These are phyloP conservation scores for Tulasnella sp. DNA, from an alignment of 768 basidiomycete genomes.

Conservation along the genomic window DNA sequence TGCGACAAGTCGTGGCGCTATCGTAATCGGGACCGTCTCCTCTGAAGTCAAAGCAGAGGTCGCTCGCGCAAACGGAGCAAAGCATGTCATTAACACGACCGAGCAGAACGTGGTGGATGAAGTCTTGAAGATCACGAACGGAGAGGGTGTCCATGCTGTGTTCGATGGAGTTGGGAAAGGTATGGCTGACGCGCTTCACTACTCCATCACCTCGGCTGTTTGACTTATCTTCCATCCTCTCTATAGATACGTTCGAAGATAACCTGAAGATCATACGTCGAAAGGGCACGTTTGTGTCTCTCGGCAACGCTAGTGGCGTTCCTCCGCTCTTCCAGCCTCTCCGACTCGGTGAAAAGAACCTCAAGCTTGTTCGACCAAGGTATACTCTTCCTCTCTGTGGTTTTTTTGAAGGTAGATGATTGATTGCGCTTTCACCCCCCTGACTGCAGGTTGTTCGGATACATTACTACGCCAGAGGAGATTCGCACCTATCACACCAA, in stretches of 20 bases:
- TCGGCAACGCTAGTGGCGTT: conserved; percentile 89
- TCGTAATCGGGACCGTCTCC: conserved; percentile 91
- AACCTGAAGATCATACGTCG: conserved; percentile 77
- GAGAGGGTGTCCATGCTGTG: conserved; percentile 77
- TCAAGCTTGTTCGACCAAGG: conserved; percentile 75
- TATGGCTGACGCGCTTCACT: conserved; percentile 45
- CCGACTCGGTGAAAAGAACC: conserved; percentile 74
- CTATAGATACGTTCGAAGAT: conserved; percentile 57
- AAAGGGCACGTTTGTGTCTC: conserved; percentile 85
- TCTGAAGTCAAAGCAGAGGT: conserved; percentile 76
- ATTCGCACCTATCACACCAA: conserved; percentile 58
- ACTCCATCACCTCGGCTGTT: background rate
- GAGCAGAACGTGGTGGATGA: conserved; percentile 68
- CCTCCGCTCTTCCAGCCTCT: conserved; percentile 72
- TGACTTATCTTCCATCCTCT: background rate
- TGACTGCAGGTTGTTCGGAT: conserved; percentile 60
- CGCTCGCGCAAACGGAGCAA: conserved; percentile 74
- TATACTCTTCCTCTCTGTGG: conserved; percentile 37
- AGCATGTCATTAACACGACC: conserved; percentile 81
- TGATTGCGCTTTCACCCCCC: conserved; percentile 20
- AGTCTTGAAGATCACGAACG: conserved; percentile 70
- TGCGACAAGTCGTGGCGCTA: conserved; percentile 69
- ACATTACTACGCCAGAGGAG: conserved; percentile 72
- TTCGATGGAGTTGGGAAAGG: conserved; percentile 98
- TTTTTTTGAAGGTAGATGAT: background rate